Percentiles rank a stretch among this genome's conserved stretches.
Evolutionary conservation across 2,329 filamentous ascomycete species (phyloP).

Genomic region (Colletotrichum tanaceti): DNA sequence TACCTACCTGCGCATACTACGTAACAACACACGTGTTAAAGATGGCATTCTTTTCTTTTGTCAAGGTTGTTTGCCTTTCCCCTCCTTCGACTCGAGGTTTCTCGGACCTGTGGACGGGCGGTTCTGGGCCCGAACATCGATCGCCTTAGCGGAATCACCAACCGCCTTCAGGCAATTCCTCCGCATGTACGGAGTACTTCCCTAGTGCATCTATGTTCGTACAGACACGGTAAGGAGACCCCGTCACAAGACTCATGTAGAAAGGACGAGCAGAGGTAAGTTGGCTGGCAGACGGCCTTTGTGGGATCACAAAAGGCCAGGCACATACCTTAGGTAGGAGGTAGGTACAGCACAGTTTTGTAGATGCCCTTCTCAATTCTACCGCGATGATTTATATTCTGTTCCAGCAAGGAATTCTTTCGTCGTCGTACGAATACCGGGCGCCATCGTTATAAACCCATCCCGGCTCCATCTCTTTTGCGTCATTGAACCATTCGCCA

Average conservation of each 20-base stretch:
- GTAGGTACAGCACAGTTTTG: neutral
- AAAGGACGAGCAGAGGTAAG: no score
- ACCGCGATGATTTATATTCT: neutral
- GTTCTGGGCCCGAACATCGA: neutral
- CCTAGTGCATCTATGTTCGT: no score
- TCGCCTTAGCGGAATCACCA: neutral
- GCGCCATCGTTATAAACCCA: neutral
- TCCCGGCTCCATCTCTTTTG: neutral
- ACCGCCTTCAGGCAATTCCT: neutral
- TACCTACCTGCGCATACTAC: neutral
- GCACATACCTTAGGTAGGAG: no score
- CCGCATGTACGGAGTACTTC: neutral
- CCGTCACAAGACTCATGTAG: no score
- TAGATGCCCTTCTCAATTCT: neutral
- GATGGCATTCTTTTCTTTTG: neutral
- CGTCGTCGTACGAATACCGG: neutral
- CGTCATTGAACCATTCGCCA: constrained; percentile 13
- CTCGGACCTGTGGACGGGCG: neutral
- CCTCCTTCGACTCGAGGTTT: neutral
- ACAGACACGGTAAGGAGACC: no score
- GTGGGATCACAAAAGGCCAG: no score
- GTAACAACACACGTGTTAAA: neutral
- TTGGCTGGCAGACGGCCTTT: no score
- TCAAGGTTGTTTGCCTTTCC: constrained; percentile 3
- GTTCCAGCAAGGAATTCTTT: neutral